Conservation (phyloP, 495 filamentous ascomycete species). For the Xylaria sp. region DNA sequence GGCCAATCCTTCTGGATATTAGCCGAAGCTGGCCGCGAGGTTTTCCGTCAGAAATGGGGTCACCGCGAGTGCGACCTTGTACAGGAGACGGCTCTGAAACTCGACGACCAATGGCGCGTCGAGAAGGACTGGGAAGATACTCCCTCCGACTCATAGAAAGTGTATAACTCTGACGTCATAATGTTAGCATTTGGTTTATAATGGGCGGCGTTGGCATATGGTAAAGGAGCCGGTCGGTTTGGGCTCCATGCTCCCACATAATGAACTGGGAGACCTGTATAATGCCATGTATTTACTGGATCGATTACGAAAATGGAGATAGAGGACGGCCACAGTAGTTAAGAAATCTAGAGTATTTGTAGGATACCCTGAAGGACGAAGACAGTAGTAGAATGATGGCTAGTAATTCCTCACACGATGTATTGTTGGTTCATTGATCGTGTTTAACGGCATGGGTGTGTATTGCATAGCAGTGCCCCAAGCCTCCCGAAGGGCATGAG, state of each 20-base stretch:
- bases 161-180: background rate
- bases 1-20: slow-evolving; percentile 42
- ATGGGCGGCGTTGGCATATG: slow-evolving; percentile 23
- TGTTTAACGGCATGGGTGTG: too few species aligned
- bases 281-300: background rate
- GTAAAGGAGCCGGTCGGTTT: background rate
- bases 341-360: background rate
- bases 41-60: slow-evolving; percentile 44
- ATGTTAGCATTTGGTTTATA: slow-evolving; percentile 21
- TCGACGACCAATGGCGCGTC: slow-evolving; percentile 43
- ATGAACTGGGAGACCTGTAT: background rate
- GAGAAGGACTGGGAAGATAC: slow-evolving; percentile 42
- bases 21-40: slow-evolving; percentile 39
- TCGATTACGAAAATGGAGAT: background rate
- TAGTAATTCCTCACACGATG: background rate
- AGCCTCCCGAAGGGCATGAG: too few species aligned
- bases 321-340: background rate
- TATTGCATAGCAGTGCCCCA: too few species aligned
- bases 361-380: background rate
- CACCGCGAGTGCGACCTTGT: slow-evolving; percentile 39
- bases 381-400: background rate
- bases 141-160: slow-evolving; percentile 11
- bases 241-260: slow-evolving; percentile 3
- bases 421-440: too few species aligned
- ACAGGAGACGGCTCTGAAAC: slow-evolving; percentile 33